Evolutionary conservation across 2,329 filamentous ascomycete species (phyloP).

Genomic region (Fusarium graminum): DNA sequence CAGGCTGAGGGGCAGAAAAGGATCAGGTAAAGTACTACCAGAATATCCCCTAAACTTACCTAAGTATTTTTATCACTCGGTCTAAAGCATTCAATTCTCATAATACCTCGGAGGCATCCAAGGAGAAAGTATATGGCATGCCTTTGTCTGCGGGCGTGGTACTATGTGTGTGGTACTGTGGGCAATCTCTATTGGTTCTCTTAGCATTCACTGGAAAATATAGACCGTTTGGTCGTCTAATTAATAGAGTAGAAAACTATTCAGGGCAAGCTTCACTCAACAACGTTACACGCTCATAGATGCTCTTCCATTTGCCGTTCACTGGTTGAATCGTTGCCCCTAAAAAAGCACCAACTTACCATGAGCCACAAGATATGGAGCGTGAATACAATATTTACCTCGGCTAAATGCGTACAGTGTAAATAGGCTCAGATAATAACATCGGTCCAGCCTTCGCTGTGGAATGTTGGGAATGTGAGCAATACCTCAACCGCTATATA

Average conservation of each 20-base stretch:
- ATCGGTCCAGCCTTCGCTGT: background rate
- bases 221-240: background rate
- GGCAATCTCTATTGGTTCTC: background rate
- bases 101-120: background rate
- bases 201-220: background rate
- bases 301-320: background rate
- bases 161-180: background rate
- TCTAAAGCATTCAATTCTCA: background rate
- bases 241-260: background rate
- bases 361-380: background rate
- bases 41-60: too few species aligned
- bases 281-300: too few species aligned
- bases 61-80: too few species aligned
- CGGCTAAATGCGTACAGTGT: background rate
- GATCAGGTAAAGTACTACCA: too few species aligned
- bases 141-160: background rate
- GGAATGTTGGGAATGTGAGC: background rate
- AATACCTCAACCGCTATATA: background rate
- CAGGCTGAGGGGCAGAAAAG: too few species aligned
- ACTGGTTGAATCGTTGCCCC: background rate
- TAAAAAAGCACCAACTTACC: background rate
- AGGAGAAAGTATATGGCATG: too few species aligned
- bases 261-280: background rate
- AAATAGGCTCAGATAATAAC: background rate
- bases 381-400: background rate